Conservation (phyloP, 352 stramenopile genomes). For the Globisporangium spiculum region DNA sequence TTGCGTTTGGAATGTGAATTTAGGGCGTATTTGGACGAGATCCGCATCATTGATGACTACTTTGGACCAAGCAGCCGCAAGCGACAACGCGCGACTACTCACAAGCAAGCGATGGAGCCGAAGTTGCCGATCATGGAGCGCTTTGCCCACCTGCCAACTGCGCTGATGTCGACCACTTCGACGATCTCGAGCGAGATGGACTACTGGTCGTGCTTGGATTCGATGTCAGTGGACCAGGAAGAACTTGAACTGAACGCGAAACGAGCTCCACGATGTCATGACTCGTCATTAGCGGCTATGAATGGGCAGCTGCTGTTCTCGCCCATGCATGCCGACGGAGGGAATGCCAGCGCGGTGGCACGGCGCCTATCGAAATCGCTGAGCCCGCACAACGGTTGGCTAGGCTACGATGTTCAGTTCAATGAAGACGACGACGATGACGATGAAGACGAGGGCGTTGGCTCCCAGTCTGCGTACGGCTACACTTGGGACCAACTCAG, state of each 20-base stretch:
- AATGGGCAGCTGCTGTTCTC: conserved; percentile 22
- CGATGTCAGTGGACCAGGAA: conserved; percentile 16
- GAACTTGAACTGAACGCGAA: conserved; percentile 15
- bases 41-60: conserved; percentile 64
- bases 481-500: conserved; percentile 15
- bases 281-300: conserved; percentile 9
- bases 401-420: conserved; percentile 3
- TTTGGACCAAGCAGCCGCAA: conserved; percentile 27
- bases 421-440: conserved; percentile 13
- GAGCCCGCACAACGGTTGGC: conserved; percentile 16
- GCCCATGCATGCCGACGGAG: conserved; percentile 12
- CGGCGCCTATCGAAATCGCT: conserved; percentile 5
- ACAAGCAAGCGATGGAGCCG: background rate
- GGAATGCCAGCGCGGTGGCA: background rate
- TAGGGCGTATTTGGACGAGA: conserved; percentile 39
- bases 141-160: conserved; percentile 16
- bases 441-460: conserved; percentile 7
- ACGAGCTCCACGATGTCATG: conserved; percentile 12
- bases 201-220: conserved; percentile 38
- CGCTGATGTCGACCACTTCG: conserved; percentile 22
- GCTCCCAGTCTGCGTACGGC: conserved; percentile 14
- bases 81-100: background rate
- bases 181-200: conserved; percentile 41
- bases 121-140: conserved; percentile 17
- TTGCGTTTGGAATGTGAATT: background rate